phyloP scores from a whole-genome alignment of 352 stramenopile species.

The Pythium rhizo-oryzae region DNA sequence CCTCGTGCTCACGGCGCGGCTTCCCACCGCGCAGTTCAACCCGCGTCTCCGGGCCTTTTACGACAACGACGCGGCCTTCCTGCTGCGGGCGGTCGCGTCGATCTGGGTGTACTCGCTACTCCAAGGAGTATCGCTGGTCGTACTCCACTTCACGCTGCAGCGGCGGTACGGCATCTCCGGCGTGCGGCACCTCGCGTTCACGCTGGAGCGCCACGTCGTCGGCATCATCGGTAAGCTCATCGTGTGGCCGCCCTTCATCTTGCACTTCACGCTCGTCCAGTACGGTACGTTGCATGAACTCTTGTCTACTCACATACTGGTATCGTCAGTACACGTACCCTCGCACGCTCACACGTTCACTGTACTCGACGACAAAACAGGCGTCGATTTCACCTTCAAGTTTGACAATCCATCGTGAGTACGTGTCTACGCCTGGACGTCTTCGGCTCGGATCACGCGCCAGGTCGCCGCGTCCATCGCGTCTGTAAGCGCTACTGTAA shows the following conservation, averaged over 20 bases:
- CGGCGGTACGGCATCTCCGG: slow-evolving; percentile 22
- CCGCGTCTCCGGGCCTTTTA: slow-evolving; percentile 10
- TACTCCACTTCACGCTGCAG: slow-evolving; percentile 22
- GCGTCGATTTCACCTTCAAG: slow-evolving; percentile 18
- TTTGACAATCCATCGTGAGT: not conserved
- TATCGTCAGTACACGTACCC: too few species aligned
- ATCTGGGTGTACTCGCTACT: slow-evolving; percentile 24
- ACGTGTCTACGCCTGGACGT: not conserved
- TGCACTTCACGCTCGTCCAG: too few species aligned
- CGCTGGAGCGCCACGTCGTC: slow-evolving; percentile 14
- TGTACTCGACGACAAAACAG: not conserved
- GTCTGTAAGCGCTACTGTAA: slow-evolving; percentile 9
- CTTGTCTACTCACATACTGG: too few species aligned
- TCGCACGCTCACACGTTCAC: too few species aligned
- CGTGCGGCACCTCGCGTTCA: slow-evolving; percentile 17
- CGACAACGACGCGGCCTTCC: not conserved
- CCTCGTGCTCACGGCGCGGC: slow-evolving; percentile 4
- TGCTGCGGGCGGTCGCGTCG: not conserved
- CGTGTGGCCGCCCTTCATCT: slow-evolving; percentile 18
- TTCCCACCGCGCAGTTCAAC: slow-evolving; percentile 18
- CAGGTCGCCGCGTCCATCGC: slow-evolving; percentile 14
- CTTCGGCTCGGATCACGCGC: slow-evolving; percentile 3
- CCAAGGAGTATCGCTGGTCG: slow-evolving; percentile 10
- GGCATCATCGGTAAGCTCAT: slow-evolving; percentile 24
- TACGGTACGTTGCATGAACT: too few species aligned